phyloP scores from a whole-genome alignment of 306 rosid species.

The Medicago ruthenica region DNA sequence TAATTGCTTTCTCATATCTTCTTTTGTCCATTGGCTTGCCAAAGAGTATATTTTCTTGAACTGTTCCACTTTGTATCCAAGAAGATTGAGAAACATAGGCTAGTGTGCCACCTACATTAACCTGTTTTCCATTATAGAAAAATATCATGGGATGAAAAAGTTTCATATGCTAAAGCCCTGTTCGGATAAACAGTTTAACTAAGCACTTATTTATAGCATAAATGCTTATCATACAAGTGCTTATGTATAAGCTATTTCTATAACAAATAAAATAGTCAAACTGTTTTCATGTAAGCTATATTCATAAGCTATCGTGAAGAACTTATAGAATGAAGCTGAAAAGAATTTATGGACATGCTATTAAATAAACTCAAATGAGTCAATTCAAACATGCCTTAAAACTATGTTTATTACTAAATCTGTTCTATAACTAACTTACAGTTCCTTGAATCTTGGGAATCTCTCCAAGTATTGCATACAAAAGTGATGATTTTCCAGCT shows the following conservation, averaged over 20 bases:
- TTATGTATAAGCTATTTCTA: too few relatives aligned
- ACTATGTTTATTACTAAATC: not conserved
- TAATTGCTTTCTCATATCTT: constrained; percentile 65
- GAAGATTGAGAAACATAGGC: constrained; percentile 84
- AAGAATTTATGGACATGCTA: too few relatives aligned
- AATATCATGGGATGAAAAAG: not conserved
- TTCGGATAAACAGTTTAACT: too few relatives aligned
- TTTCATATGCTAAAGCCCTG: not conserved
- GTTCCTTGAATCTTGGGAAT: constrained; percentile 70
- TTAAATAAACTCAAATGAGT: too few relatives aligned
- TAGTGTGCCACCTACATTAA: constrained; percentile 58
- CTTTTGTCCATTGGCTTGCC: constrained; percentile 70
- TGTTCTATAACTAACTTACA: too few relatives aligned
- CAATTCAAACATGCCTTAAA: too few relatives aligned
- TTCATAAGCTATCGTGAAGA: too few relatives aligned
- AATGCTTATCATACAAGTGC: too few relatives aligned
- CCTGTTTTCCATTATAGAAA: constrained; percentile 48
- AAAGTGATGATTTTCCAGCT: constrained; percentile 83
- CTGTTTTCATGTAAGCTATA: too few relatives aligned
- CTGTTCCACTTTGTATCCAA: constrained; percentile 92
- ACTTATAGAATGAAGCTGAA: too few relatives aligned
- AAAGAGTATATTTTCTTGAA: constrained; percentile 73
- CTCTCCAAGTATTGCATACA: constrained; percentile 77
- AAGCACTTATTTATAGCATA: not conserved
- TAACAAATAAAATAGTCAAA: too few relatives aligned